A percentile compares a stretch with the other conserved stretches of the same genome.
Evolutionary conservation across 2,329 filamentous ascomycete genomes (phyloP).

Genomic region (Aureobasidium pullulans): DNA sequence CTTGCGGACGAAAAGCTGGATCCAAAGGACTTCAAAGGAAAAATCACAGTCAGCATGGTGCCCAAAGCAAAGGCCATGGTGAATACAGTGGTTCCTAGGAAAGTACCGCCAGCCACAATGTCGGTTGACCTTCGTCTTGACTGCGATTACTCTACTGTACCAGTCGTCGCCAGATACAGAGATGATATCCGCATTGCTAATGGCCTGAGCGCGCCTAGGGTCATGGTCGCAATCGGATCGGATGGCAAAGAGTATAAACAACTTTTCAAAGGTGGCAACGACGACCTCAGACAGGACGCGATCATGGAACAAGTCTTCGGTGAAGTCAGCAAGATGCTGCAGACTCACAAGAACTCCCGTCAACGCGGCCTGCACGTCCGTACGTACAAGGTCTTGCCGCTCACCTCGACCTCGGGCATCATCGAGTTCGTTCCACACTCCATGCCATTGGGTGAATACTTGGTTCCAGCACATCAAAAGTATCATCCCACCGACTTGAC

Average conservation of each 20-base stretch:
- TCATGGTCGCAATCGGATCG: constrained; percentile 72
- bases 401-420: constrained; percentile 76
- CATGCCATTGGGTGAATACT: constrained; percentile 81
- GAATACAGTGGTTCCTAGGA: background rate
- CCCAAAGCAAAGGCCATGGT: constrained; percentile 16
- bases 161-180: constrained; percentile 65
- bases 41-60: constrained; percentile 57
- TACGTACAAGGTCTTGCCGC: constrained; percentile 92
- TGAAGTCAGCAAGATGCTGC: constrained; percentile 83
- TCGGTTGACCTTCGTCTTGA: constrained; percentile 67
- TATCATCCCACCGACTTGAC: constrained; percentile 84
- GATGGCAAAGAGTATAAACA: constrained; percentile 80
- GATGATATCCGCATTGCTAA: constrained; percentile 76
- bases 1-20: constrained; percentile 55
- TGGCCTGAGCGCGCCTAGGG: constrained; percentile 88
- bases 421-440: constrained; percentile 98
- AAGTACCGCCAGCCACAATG: constrained; percentile 83
- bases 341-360: constrained; percentile 76
- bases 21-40: constrained; percentile 15
- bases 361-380: constrained; percentile 84
- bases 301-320: constrained; percentile 99
- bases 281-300: constrained; percentile 92
- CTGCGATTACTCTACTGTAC: constrained; percentile 68
- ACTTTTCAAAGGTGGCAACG: constrained; percentile 88
- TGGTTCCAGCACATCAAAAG: constrained; percentile 80